A percentile compares a stretch with the other conserved stretches of the same genome.
Conservation (phyloP, 164 flowering plant species). For the Berberis thunbergii region DNA sequence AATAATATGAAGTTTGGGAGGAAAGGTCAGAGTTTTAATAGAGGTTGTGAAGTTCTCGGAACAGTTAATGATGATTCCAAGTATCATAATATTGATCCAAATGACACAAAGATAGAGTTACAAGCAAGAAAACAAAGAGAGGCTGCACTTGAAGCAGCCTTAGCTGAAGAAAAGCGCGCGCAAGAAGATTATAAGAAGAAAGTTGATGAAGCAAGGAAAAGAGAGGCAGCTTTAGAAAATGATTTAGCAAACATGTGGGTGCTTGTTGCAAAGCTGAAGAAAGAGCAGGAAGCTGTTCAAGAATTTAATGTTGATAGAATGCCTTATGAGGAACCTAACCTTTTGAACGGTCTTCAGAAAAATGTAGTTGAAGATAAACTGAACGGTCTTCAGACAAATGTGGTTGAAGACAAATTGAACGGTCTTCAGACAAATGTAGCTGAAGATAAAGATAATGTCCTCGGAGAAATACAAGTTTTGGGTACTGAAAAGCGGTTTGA, state of each 20-base stretch:
- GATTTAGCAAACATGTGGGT: constrained; percentile 99
- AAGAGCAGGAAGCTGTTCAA: constrained; percentile 32
- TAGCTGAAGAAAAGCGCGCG: constrained; percentile 68
- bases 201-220: constrained; percentile 67
- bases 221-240: constrained; percentile 85
- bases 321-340: constrained; percentile 15
- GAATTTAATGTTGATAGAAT: too few relatives aligned
- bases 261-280: constrained; percentile 92
- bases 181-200: constrained; percentile 71
- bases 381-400: too few relatives aligned
- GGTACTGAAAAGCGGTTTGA: constrained; percentile 35
- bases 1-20: constrained; percentile 48
- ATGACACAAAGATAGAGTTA: constrained; percentile 74
- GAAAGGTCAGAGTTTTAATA: constrained; percentile 42
- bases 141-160: constrained; percentile 76
- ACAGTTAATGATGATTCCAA: constrained; percentile 50
- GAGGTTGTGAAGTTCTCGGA: constrained; percentile 41
- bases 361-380: constrained; percentile 4
- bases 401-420: too few relatives aligned
- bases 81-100: constrained; percentile 64
- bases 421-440: too few relatives aligned
- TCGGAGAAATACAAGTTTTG: constrained; percentile 33
- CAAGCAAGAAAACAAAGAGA: constrained; percentile 83
- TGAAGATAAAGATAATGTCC: constrained; percentile 14
- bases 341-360: constrained; percentile 22